Evolutionary conservation across 495 filamentous ascomycete genomes (phyloP), one percentile per base, ranked within the genome.

Genomic region (Daldinia vernicosa): DNA sequence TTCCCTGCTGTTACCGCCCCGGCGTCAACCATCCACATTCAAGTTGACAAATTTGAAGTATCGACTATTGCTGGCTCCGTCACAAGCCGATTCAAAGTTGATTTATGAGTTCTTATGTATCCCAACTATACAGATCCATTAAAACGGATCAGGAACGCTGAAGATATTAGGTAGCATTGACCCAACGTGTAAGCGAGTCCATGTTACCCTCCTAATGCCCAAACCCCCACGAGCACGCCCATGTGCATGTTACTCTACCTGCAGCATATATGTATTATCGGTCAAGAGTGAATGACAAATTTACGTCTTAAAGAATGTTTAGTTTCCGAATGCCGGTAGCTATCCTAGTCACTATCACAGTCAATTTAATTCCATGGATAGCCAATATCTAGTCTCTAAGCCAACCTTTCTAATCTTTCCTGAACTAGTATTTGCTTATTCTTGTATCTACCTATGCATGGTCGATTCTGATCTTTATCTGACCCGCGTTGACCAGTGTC

Each of bases 311-410:
- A 19, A 27, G n/a, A 32, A 52, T 35, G 15, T 33, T 22, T 33
- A n/a, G 37, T 55, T 56, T 57, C 9, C n/a, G 4, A 22, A 67
- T 63, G 69, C 35, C 53, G 58, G 50, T 40, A 64, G 53, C 69
- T 67, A 28, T 60, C 45, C 45, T 64, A 15, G 47, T 71, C 69
- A 71, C 69, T 14, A 64, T 67, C 56, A 39, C 51, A 66, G 24
- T 52, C 62, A 39, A 14, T 37, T 4, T 4, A 27, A 27, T 33
- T 33, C 53, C 15, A 4, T 26, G 27, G 11, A 51, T 27, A 26
- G 14, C 24, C 26, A 51, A 27, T 51, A 24, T 61, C 26, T n/a
- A 26, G 6, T 40, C 32, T 11, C 8, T 55, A 19, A 37, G 52
- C 47, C 24, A 61, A 56, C n/a, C 37, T 27, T 37, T 65, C n/a